Conservation (phyloP, 2,329 filamentous ascomycete species). For the Ramularia collo-cygni region DNA sequence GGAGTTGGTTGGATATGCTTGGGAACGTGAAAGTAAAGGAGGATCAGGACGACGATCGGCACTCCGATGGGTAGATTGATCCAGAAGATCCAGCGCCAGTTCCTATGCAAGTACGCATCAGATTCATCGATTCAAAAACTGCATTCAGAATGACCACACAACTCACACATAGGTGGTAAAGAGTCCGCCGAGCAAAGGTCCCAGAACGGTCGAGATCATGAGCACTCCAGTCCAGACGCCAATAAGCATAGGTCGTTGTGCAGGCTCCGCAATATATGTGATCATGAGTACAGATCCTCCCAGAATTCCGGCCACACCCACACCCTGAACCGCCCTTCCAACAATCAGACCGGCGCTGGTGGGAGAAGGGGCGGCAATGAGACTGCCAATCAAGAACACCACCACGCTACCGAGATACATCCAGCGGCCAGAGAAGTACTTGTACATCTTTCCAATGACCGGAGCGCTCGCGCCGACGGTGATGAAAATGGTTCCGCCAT, state of each 20-base stretch:
- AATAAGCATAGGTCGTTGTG: constrained; percentile 16
- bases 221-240: constrained; percentile 31
- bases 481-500: constrained; percentile 29
- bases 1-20: background rate
- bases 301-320: constrained; percentile 40
- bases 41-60: background rate
- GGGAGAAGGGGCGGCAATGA: constrained; percentile 43
- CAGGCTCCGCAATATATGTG: constrained; percentile 20
- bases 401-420: constrained; percentile 33
- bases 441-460: constrained; percentile 36
- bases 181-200: constrained; percentile 40
- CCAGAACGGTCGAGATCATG: constrained; percentile 35
- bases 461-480: constrained; percentile 26
- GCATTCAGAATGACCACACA: too few species aligned
- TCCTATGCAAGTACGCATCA: too few species aligned
- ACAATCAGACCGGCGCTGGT: constrained; percentile 46
- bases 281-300: background rate
- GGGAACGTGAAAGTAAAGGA: background rate
- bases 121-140: too few species aligned
- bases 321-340: constrained; percentile 47
- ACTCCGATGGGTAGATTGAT: constrained; percentile 5
- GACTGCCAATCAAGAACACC: constrained; percentile 41
- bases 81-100: constrained; percentile 8
- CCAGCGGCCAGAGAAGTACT: constrained; percentile 38
- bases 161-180: constrained; percentile 37